Base-by-base conservation (phyloP, 495 filamentous ascomycete genomes). In the Aspergillus hancockii region DNA sequence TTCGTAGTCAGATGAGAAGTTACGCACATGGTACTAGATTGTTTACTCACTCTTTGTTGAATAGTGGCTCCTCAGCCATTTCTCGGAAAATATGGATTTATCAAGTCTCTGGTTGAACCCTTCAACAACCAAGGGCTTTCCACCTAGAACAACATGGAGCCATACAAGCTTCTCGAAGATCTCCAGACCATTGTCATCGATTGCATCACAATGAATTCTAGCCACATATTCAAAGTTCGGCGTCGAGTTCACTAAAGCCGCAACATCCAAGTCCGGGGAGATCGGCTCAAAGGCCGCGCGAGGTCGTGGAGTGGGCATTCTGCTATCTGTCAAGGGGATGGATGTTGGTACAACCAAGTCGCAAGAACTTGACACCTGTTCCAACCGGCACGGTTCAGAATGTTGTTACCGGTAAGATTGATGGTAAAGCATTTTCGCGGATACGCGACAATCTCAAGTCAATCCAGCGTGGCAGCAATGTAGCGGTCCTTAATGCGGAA, bases 121-220 rank as follows among this genome's bases (percentile, higher is more conserved):
- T 69, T 94, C 90, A 45, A 98, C 85, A 41, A 98, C 90, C 19
- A 98, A 76, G 13, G 93, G 93, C 55, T 87, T 89, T 7, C 93
- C 93, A 19, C 86, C 85, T n/a, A 86, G 76, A 49, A 96, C 85
- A 10, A 97, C 92, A 65, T 93, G 86, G 2, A 88, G 76, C 22
- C 86, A 75, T 0, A 97, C 85, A 6, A 96, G 79, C 64, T 88
- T 88, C 71, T 96, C 90, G 56, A 98, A 93, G 4, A 82, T 81
- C 18, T 88, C 85, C 2, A 88, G 75, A 3, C 88, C 86, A 54
- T 90, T 81, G 50, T 84, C 78, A 52, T 88, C 80, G 49, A 96
- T 88, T 66, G 89, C 84, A 9, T 91, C 83, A 43, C 83, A 89
- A 13, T 85, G 84, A 46, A 97, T 87, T 22, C 90, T 84, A 10